Evolutionary conservation across 768 basidiomycete species (phyloP).

Genomic region (Suillus occidentalis): DNA sequence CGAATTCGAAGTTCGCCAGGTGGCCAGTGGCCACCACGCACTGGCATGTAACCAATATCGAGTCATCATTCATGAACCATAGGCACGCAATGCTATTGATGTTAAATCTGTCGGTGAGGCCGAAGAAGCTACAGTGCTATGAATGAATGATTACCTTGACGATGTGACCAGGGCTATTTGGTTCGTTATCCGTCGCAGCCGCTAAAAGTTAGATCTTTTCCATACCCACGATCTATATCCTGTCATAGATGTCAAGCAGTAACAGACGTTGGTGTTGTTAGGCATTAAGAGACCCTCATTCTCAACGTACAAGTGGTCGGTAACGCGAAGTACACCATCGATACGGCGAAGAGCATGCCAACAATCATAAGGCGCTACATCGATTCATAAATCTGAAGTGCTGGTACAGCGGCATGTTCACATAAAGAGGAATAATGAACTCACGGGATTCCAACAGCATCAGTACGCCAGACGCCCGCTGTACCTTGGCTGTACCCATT

Average conservation of each 20-base stretch:
- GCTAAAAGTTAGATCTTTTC: not conserved
- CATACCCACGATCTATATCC: not conserved
- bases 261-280: not conserved
- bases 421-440: slow-evolving; percentile 23
- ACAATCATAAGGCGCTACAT: slow-evolving; percentile 44
- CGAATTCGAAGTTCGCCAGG: not conserved
- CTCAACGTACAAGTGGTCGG: slow-evolving; percentile 47
- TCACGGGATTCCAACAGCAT: slow-evolving; percentile 57
- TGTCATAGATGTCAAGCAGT: not conserved
- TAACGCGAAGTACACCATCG: slow-evolving; percentile 71
- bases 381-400: no score
- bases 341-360: slow-evolving; percentile 59
- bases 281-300: slow-evolving; percentile 54
- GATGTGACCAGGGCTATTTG: not conserved
- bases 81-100: not conserved
- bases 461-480: slow-evolving; percentile 51
- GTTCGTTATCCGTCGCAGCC: not conserved
- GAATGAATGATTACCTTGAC: not conserved
- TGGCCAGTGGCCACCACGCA: not conserved
- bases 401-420: no score
- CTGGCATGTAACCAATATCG: not conserved
- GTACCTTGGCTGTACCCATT: slow-evolving; percentile 47
- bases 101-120: not conserved
- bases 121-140: not conserved
- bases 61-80: not conserved